Evolutionary conservation across 2,329 filamentous ascomycete species (phyloP), one percentile per base, ranked within the genome.

Genomic region (Samsoniella hepiali): DNA sequence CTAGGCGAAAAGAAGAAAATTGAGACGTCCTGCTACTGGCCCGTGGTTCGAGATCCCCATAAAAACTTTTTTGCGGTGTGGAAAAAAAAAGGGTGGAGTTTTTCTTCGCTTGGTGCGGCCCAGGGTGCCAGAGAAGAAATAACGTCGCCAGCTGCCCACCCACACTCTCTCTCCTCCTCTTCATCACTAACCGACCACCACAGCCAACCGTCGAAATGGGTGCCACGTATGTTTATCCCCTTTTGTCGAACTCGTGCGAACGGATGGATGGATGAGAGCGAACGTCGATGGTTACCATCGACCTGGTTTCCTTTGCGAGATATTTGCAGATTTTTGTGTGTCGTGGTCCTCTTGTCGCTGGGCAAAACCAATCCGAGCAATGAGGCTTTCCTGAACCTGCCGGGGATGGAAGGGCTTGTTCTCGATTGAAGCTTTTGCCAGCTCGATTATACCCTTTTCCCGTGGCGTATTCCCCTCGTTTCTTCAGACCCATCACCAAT

Each of bases 341-440:
- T 91, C 85, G 86, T 86, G 84, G 90, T 91, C 88, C 88, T 90
- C 87, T 91, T 38, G n/a, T 44, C 86, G 88, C 90, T 92, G 88
- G 88, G 84, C 77, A 75, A 71, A 68, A 69, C 62, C 63, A 54
- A 55, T 32, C 13, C 13, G 56, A 47, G 36, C 17, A 9, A 55
- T 42, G 22, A n/a, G 31, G n/a, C n/a, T 5, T 53, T 44, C 17
- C 47, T 17, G n/a, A 34, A 34, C 22, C 38, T 9, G 11, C 0
- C 7, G 6, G 45, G 15, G 10, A 59, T 44, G 56, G 32, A 44
- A 11, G 4, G 31, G 17, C 34, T 64, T 22, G 7, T 27, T 42
- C 38, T 49, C 44, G 32, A 57, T 45, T 66, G 60, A 65, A 62
- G 70, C 68, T 70, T 31, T 75, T 78, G 83, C 87, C 88, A 92